Conservation (phyloP, 78 protist species). For the Acrasis kona region DNA sequence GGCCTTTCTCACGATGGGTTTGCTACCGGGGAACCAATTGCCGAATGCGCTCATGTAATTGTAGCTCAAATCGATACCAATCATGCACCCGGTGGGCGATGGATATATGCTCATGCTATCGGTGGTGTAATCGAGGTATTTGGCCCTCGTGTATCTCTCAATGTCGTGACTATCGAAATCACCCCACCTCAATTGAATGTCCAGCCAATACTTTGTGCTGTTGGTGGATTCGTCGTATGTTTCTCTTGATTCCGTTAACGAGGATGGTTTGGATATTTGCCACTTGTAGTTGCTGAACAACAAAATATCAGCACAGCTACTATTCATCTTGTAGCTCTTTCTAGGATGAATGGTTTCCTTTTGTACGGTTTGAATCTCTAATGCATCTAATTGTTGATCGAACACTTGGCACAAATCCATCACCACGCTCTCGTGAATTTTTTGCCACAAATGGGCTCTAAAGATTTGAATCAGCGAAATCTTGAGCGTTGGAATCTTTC, state of each 20-base stretch:
- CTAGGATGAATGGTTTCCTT: slow-evolving; percentile 99
- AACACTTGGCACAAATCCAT: slow-evolving; percentile 93
- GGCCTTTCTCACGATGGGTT: slow-evolving; percentile 71
- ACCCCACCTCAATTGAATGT: slow-evolving; percentile 99
- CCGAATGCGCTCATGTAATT: slow-evolving; percentile 91
- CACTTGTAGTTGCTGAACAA: slow-evolving; percentile 90
- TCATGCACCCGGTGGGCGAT: slow-evolving; percentile 93
- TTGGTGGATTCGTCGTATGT: slow-evolving; percentile 65
- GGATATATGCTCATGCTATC: slow-evolving; percentile 97
- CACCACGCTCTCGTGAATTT: slow-evolving; percentile 95
- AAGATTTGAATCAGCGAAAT: slow-evolving; percentile 97
- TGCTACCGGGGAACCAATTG: slow-evolving; percentile 96
- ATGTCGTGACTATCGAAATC: slow-evolving; percentile 89
- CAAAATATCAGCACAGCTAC: slow-evolving; percentile 96
- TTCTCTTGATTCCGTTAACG: slow-evolving; percentile 77
- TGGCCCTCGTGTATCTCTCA: slow-evolving; percentile 91
- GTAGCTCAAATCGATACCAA: slow-evolving; percentile 98
- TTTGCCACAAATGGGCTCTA: slow-evolving; percentile 99
- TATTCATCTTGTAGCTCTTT: slow-evolving; percentile 98
- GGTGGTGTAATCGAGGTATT: slow-evolving; percentile 96
- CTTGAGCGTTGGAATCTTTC: slow-evolving; percentile 99
- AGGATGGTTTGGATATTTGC: slow-evolving; percentile 95
- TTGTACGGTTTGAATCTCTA: slow-evolving; percentile 96
- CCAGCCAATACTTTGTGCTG: slow-evolving; percentile 96
- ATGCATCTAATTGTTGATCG: slow-evolving; percentile 92